Evolutionary conservation across 371 early-diverging fungal species (phyloP).

Genomic region (Dichotomocladium elegans): DNA sequence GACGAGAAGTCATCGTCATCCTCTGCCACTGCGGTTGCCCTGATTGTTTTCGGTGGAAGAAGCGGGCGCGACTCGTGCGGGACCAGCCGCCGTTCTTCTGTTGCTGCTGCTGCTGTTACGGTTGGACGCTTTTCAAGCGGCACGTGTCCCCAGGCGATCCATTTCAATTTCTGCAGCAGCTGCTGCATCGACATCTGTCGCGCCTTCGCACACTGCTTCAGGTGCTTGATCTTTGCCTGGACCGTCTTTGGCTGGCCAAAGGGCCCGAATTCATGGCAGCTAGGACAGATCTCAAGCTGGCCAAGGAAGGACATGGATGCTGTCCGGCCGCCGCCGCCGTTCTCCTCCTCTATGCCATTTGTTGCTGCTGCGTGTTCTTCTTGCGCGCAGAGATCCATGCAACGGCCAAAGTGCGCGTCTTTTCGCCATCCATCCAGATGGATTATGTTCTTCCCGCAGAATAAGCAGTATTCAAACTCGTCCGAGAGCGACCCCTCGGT

Average conservation of each 20-base stretch:
- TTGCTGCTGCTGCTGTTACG: neutral
- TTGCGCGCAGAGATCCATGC: slow-evolving; percentile 18
- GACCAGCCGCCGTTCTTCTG: too few species aligned
- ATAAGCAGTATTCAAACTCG: slow-evolving; percentile 23
- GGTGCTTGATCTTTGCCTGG: slow-evolving; percentile 15
- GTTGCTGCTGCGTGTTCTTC: slow-evolving; percentile 5
- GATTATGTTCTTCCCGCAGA: slow-evolving; percentile 27
- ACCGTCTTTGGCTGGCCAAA: slow-evolving; percentile 2
- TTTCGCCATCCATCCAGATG: slow-evolving; percentile 6
- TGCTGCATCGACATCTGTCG: slow-evolving; percentile 9
- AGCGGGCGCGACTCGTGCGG: neutral
- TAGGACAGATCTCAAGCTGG: slow-evolving; percentile 23
- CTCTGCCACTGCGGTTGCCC: neutral
- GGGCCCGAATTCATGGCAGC: slow-evolving; percentile 19
- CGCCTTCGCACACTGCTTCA: slow-evolving; percentile 21
- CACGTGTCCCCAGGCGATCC: slow-evolving; percentile 34
- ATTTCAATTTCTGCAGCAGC: slow-evolving; percentile 19
- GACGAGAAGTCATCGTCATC: neutral
- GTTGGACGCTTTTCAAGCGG: slow-evolving; percentile 1
- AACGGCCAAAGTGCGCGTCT: slow-evolving; percentile 25
- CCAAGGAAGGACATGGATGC: slow-evolving; percentile 11
- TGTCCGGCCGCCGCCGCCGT: slow-evolving; percentile 10
- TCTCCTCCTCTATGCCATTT: slow-evolving; percentile 1
- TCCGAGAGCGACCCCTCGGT: neutral
- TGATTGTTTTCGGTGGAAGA: neutral